Percentiles rank a stretch among this genome's conserved stretches.
phyloP scores from a whole-genome alignment of 1,284 basidiomycete genomes.

The Marasmius tenuissimus region DNA sequence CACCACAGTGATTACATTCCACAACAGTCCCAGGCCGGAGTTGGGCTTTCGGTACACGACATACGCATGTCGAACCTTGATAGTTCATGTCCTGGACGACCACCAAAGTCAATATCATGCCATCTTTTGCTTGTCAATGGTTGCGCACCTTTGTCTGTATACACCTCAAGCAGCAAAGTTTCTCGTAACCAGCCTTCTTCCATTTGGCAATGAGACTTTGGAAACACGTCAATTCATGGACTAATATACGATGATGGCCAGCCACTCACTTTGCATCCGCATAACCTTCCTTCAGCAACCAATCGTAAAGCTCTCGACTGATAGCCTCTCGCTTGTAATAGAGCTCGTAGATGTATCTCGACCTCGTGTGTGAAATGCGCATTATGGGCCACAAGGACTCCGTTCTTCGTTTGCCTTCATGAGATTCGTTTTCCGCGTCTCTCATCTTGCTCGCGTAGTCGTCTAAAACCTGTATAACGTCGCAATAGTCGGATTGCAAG shows the following conservation, averaged over 20 bases:
- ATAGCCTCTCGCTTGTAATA: constrained; percentile 99
- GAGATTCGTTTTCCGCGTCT: constrained; percentile 95
- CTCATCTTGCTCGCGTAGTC: constrained; percentile 97
- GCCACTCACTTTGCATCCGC: constrained; percentile 90
- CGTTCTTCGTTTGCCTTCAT: constrained; percentile 96
- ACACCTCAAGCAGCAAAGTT: constrained; percentile 95
- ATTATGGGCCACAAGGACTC: constrained; percentile 99
- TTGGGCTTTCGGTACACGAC: constrained; percentile 94
- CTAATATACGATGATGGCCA: neutral
- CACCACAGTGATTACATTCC: constrained; percentile 96
- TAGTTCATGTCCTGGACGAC: constrained; percentile 92
- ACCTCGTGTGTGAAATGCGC: constrained; percentile 94
- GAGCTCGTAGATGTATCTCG: constrained; percentile 96
- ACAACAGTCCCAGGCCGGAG: constrained; percentile 92
- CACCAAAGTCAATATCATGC: constrained; percentile 15
- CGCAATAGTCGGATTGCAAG: neutral
- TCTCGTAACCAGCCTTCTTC: constrained; percentile 99
- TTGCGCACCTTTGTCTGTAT: constrained; percentile 85
- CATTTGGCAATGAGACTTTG: constrained; percentile 98
- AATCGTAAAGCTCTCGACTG: constrained; percentile 93
- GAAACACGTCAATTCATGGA: neutral
- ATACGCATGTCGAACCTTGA: constrained; percentile 98
- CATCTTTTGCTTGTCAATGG: constrained; percentile 3
- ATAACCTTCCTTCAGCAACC: constrained; percentile 97
- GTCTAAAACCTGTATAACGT: constrained; percentile 72